phyloP scores from a whole-genome alignment of 2,329 filamentous ascomycete species.

The Alternaria sp. region DNA sequence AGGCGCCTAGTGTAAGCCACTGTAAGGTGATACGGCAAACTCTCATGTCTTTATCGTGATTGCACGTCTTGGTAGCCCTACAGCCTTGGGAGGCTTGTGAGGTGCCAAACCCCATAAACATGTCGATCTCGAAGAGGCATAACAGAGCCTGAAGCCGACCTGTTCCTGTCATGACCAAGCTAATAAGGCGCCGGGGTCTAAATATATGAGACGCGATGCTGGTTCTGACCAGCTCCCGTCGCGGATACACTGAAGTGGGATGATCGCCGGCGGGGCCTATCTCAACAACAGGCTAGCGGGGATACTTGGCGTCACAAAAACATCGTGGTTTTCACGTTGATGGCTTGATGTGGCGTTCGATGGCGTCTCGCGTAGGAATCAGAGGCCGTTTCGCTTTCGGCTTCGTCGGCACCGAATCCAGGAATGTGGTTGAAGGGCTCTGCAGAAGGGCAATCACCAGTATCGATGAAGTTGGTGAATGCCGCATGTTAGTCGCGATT shows the following conservation, averaged over 20 bases:
- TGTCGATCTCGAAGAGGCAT: neutral
- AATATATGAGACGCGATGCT: conserved; percentile 24
- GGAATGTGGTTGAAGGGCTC: neutral
- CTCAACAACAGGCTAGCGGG: conserved; percentile 5
- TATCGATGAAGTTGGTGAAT: neutral
- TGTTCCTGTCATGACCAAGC: conserved; percentile 19
- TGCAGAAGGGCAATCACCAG: neutral
- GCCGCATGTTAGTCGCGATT: neutral
- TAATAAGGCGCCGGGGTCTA: conserved; percentile 18
- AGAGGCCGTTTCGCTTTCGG: conserved; percentile 3
- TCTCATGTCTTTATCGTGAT: neutral
- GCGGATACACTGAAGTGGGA: conserved; percentile 17
- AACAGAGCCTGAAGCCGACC: neutral
- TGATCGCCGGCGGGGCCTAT: conserved; percentile 21
- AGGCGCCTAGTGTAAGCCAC: conserved; percentile 2
- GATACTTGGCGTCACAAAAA: conserved; percentile 5
- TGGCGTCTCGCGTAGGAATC: conserved; percentile 10
- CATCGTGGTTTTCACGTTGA: neutral
- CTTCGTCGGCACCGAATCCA: neutral
- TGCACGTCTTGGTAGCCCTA: neutral
- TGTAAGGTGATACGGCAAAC: neutral
- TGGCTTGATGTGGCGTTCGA: conserved; percentile 3
- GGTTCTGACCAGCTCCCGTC: conserved; percentile 20
- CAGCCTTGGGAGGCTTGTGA: neutral
- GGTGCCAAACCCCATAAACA: neutral